Base-by-base conservation (phyloP, 805 yeast species). In the Saccharomycopsis fermentans region DNA sequence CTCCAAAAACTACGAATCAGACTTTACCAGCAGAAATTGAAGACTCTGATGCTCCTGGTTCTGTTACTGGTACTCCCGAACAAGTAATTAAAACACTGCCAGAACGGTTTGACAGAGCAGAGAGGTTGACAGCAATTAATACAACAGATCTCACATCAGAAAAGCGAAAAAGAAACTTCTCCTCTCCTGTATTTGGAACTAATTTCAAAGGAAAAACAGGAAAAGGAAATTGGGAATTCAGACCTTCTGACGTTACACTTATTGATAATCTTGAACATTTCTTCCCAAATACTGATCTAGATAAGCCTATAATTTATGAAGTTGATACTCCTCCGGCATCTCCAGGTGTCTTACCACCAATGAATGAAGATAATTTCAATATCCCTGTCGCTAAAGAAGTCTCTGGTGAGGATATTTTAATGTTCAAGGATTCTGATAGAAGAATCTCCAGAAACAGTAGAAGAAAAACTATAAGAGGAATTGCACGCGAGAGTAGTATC, bases 181-280 rank as follows among this genome's bases (percentile, higher is more conserved):
- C 50, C 11, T 43, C 50, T 43, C 50, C 50, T 43, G 50, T 43
- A 6, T 43, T 43, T 21, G 29, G 50, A 4, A 21, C 21, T 4
- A 36, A 24, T 21, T 21, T 14, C n/a, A 52, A 52, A 21, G 53
- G 27, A 2, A 35, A 40, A 24, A 47, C 27, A 6, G 48, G 52
- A 4, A 56, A 58, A 4, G 71, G 34, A 29, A 56, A 54, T 58
- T 81, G 84, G 89, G 83, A 86, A 6, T 85, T 94, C 16, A 82
- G 99, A 68, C 99, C 99, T 1, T 90, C 98, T 0, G 86, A 96
- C 0, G 98, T 92, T 67, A 95, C 88, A 48, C 86, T 94, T 34
- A 94, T 91, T 68, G 89, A 90, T 58, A 91, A 94, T 65, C 78
- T 94, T 62, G 99, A 94, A 64, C 81, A 81, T 66, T 94, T 87